Evolutionary conservation across 139 green algal species (phyloP).

Genomic region (Picochlorum sp.): DNA sequence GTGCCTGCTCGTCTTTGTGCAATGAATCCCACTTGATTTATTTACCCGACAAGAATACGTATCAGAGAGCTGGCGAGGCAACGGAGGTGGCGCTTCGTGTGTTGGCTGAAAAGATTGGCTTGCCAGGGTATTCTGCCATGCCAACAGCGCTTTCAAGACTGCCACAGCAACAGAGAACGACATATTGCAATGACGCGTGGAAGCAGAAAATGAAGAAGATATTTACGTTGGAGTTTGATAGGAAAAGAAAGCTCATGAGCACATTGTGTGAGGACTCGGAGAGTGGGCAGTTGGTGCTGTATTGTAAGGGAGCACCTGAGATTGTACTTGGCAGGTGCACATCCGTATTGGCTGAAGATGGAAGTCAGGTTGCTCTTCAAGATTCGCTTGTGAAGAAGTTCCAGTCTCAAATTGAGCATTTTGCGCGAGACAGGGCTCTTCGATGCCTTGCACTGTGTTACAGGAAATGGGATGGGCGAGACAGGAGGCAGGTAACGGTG

Average conservation of each 20-base stretch:
- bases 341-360: constrained; percentile 32
- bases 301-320: constrained; percentile 79
- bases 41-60: constrained; percentile 22
- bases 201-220: constrained; percentile 36
- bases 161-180: constrained; percentile 36
- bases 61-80: constrained; percentile 67
- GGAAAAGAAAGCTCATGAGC: constrained; percentile 88
- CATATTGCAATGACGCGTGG: constrained; percentile 73
- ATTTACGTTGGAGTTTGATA: constrained; percentile 69
- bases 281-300: constrained; percentile 24
- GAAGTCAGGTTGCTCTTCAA: constrained; percentile 40
- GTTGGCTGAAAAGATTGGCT: constrained; percentile 79
- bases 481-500: constrained; percentile 19
- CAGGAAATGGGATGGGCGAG: constrained; percentile 19
- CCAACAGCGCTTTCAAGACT: constrained; percentile 35
- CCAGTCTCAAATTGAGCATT: constrained; percentile 27
- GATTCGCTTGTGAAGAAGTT: neutral
- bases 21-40: constrained; percentile 76
- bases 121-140: constrained; percentile 56
- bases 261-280: constrained; percentile 42
- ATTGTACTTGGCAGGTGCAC: constrained; percentile 68
- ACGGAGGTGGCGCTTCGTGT: constrained; percentile 84
- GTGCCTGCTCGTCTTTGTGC: constrained; percentile 58
- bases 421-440: constrained; percentile 43
- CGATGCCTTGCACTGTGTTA: constrained; percentile 79